Evolutionary conservation across 352 stramenopile species (phyloP), one percentile per base, ranked within the genome.

Genomic region (Phytophthora chlamydospora): DNA sequence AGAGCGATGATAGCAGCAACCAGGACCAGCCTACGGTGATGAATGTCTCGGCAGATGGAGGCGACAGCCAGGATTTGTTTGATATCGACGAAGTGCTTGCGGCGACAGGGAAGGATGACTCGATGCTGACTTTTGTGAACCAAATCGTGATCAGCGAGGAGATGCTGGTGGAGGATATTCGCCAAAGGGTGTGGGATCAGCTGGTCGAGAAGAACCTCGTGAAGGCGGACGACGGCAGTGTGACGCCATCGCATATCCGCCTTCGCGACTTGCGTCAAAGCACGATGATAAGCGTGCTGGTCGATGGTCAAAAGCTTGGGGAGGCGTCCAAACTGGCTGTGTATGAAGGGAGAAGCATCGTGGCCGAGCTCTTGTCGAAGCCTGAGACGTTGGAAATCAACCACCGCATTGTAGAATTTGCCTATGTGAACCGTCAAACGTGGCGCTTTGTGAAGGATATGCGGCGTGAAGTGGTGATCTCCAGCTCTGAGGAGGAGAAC

Each of bases 121-220:
- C 70, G 0, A 62, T 87, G 58, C 61, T 94, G 24, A 74, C 69
- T 13, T 76, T 78, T 43, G 73, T 90, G 27, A 80, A 50, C 13
- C 84, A 83, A 36, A 71, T 93, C 27, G 80, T 92, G 10, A 85
- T 93, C 36, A 87, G 82, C 45, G 80, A 91, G 64, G 80, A 91
- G 24, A 91, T 88, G 80, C 42, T 68, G 7, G 80, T 95, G 9
- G 82, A 89, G 19, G 76, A 89, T 14, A 89, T 95, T 56, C 81
- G 83, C 34, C 51, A 71, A 39, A 73, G 66, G 24, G 81, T 82
- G 6, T 85, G 73, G 65, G 29, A 62, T 14, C 66, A 72, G 7
- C 57, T 93, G 9, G 61, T 78, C 13, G 62, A 75, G n/a, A 88
- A 85, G 11, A 70, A 73, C 9, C 49, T 90, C 0, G 65, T 73